A percentile compares a stretch with the other conserved stretches of the same genome.
Conservation (phyloP, 2,329 filamentous ascomycete genomes). For the Colletotrichum paranaense region DNA sequence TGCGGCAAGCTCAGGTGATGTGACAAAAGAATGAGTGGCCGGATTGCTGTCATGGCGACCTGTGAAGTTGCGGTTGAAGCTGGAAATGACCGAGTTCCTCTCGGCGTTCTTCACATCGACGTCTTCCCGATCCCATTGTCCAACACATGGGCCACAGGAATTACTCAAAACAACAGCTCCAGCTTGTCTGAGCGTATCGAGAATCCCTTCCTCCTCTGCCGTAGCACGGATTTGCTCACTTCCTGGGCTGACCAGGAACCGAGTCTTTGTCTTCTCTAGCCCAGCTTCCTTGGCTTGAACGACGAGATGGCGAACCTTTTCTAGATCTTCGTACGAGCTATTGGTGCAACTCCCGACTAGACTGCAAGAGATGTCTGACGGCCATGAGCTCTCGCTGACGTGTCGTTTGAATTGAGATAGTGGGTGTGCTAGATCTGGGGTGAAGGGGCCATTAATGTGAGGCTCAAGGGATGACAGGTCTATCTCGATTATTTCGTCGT, state of each 20-base stretch:
- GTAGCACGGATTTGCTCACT: conserved; percentile 48
- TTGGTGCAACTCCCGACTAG: conserved; percentile 50
- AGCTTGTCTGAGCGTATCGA: conserved; percentile 42
- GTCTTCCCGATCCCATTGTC: conserved; percentile 48
- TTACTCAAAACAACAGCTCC: conserved; percentile 46
- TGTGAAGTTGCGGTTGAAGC: conserved; percentile 51
- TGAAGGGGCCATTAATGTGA: conserved; percentile 49
- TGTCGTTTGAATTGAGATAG: conserved; percentile 43
- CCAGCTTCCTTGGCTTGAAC: conserved; percentile 45
- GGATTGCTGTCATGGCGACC: conserved; percentile 51
- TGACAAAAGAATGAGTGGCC: conserved; percentile 60
- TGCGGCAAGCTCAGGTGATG: conserved; percentile 58
- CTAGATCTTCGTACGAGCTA: conserved; percentile 49
- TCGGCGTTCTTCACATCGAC: conserved; percentile 41
- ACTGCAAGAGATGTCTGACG: conserved; percentile 41
- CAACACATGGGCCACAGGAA: conserved; percentile 48
- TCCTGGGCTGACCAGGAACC: conserved; percentile 46
- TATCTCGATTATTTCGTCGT: conserved; percentile 49
- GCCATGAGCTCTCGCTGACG: conserved; percentile 44
- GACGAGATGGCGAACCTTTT: conserved; percentile 43
- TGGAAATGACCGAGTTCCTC: conserved; percentile 47
- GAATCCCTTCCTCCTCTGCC: conserved; percentile 43
- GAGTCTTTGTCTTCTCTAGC: conserved; percentile 42
- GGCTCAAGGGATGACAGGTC: conserved; percentile 47
- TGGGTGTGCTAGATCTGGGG: conserved; percentile 47